Evolutionary conservation across 2,329 filamentous ascomycete species (phyloP).

Genomic region (Didymella pinodella): DNA sequence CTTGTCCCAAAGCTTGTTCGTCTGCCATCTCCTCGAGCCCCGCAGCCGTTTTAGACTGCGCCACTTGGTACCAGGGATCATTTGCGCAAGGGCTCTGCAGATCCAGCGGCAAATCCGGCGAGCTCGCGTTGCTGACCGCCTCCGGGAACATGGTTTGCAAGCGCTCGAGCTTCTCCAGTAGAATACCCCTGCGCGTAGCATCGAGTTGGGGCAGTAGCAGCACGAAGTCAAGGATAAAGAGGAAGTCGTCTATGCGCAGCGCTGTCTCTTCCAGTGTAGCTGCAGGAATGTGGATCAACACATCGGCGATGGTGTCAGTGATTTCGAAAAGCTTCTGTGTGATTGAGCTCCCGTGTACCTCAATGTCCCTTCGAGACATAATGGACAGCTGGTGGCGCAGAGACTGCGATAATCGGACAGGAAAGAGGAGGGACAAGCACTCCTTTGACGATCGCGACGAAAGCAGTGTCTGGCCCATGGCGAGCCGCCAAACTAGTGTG

Average conservation of each 20-base stretch:
- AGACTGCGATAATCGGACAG: slow-evolving; percentile 55
- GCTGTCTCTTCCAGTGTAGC: slow-evolving; percentile 57
- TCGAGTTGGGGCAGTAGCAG: slow-evolving; percentile 60
- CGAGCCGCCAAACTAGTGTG: slow-evolving; percentile 60
- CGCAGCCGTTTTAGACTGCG: slow-evolving; percentile 45
- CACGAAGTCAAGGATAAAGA: slow-evolving; percentile 61
- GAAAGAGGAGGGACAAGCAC: slow-evolving; percentile 55
- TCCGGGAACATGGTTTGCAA: slow-evolving; percentile 49
- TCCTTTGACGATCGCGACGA: slow-evolving; percentile 51
- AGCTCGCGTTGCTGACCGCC: slow-evolving; percentile 43
- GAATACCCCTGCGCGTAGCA: slow-evolving; percentile 56
- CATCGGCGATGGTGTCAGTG: slow-evolving; percentile 66
- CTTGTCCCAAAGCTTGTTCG: slow-evolving; percentile 15
- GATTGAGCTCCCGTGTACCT: slow-evolving; percentile 64
- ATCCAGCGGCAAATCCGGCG: slow-evolving; percentile 43
- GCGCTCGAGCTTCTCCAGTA: slow-evolving; percentile 53
- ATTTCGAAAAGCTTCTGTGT: slow-evolving; percentile 68
- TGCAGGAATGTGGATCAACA: slow-evolving; percentile 61
- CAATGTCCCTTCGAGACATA: slow-evolving; percentile 58
- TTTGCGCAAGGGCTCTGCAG: slow-evolving; percentile 36
- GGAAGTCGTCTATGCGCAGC: slow-evolving; percentile 62
- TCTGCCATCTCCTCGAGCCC: slow-evolving; percentile 35
- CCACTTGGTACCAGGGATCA: slow-evolving; percentile 48
- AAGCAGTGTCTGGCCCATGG: slow-evolving; percentile 58
- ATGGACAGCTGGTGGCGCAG: slow-evolving; percentile 54